Conservation (phyloP, 2,329 filamentous ascomycete genomes). For the Pyrenochaeta sp. region DNA sequence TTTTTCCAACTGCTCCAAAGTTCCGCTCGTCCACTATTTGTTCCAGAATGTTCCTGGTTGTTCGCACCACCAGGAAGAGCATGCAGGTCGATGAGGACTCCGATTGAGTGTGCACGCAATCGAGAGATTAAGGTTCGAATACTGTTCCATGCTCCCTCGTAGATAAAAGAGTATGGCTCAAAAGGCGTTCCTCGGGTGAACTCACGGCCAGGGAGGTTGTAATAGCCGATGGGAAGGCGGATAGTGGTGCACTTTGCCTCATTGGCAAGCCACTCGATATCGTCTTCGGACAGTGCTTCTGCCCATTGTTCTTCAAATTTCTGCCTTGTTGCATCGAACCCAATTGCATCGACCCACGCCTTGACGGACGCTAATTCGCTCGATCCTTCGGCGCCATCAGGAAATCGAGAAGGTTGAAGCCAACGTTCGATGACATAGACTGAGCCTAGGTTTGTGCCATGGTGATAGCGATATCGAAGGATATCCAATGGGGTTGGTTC, state of each 20-base stretch:
- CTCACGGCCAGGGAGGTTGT: conserved; percentile 58
- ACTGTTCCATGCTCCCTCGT: conserved; percentile 61
- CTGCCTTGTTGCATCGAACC: conserved; percentile 56
- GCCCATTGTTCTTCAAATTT: conserved; percentile 64
- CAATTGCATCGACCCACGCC: conserved; percentile 55
- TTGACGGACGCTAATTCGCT: conserved; percentile 63
- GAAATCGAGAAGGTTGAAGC: conserved; percentile 61
- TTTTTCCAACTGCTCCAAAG: conserved; percentile 58
- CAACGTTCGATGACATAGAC: conserved; percentile 68
- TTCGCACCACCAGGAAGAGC: conserved; percentile 67
- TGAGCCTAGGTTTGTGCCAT: conserved; percentile 66
- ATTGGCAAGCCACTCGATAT: conserved; percentile 61
- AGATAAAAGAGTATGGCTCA: conserved; percentile 57
- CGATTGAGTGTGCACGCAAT: conserved; percentile 58
- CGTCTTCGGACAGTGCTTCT: conserved; percentile 57
- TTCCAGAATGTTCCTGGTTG: conserved; percentile 63
- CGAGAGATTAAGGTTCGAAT: conserved; percentile 58
- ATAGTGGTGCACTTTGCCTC: conserved; percentile 64
- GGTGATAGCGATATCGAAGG: conserved; percentile 65
- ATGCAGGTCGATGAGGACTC: conserved; percentile 66
- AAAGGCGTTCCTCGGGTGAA: conserved; percentile 63
- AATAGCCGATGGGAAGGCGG: conserved; percentile 68
- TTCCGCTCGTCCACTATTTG: conserved; percentile 58
- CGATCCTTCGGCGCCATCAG: conserved; percentile 49
- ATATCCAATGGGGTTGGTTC: conserved; percentile 51